phyloP scores from a whole-genome alignment of 1,284 basidiomycete genomes.

The Sporisorium sorghi region DNA sequence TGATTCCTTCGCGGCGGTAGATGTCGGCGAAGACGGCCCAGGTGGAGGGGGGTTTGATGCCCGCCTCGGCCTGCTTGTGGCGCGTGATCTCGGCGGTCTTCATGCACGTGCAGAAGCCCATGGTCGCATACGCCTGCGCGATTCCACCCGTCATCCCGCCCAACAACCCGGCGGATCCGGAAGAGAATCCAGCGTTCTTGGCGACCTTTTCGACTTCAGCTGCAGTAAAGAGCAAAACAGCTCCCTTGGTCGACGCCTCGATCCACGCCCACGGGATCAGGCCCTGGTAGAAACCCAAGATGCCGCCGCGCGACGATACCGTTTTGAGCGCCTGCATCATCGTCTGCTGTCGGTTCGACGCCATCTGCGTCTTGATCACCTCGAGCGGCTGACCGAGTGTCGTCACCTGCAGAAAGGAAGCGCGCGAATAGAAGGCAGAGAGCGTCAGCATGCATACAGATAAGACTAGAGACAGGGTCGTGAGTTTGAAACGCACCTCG shows the following conservation, averaged over 20 bases:
- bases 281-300: constrained; percentile 94
- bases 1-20: constrained; percentile 89
- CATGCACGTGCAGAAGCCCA: constrained; percentile 90
- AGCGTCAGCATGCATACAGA: constrained; percentile 9
- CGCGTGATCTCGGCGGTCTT: constrained; percentile 90
- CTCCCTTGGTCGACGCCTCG: constrained; percentile 98
- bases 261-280: constrained; percentile 99
- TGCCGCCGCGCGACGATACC: constrained; percentile 91
- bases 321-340: constrained; percentile 87
- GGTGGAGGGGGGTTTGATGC: constrained; percentile 90
- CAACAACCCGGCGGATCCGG: constrained; percentile 85
- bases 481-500: constrained; percentile 79
- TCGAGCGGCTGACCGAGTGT: constrained; percentile 98
- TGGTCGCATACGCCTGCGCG: constrained; percentile 97
- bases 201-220: constrained; percentile 87
- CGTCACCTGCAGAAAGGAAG: constrained; percentile 77
- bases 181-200: constrained; percentile 79
- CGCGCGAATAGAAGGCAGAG: constrained; percentile 58
- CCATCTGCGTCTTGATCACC: constrained; percentile 86
- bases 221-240: constrained; percentile 92
- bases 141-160: constrained; percentile 98
- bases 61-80: constrained; percentile 90
- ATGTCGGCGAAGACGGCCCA: constrained; percentile 91
- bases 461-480: neutral
- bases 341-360: constrained; percentile 75